Evolutionary conservation across 805 yeast genomes (phyloP), one percentile per base, ranked within the genome.

Genomic region (Nakazawaea ambrosiae): DNA sequence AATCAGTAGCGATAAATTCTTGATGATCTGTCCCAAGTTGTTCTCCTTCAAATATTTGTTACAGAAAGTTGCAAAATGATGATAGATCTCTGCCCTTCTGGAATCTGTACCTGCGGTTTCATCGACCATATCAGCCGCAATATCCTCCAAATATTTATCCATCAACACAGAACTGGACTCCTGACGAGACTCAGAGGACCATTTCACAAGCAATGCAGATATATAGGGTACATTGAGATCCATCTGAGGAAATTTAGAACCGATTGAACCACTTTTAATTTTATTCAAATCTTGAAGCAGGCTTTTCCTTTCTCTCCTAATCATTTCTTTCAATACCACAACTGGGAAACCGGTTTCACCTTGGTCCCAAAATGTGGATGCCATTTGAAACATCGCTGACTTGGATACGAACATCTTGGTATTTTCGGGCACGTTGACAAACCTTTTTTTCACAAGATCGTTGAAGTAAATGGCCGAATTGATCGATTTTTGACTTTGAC

Each of bases 161-260:
- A 79, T 68, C 1, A 89, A 75, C 3, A 59, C 60, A 1, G 70
- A 63, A 0, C 87, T 73, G 9, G 78, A 64, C 41, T 81, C 94
- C 43, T 78, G 80, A 26, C 82, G 69, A 0, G 94, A 81, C 33
- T 68, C 73, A 0, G 85, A 68, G 25, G 76, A 58, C 96, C 96
- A 88, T 33, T 72, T 66, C 0, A 79, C 79, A 27, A 82, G 47
- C 5, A 54, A 47, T 10, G 67, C 66, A 46, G 47, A 73, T 45
- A 57, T 49, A 45, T 4, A 64, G 2, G 42, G 40, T 18, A 38
- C 27, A 30, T 55, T 50, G 15, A 60, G 40, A 7, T 44, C 40
- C 27, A 57, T 40, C 6, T 36, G 39, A 4, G 45, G 41, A 14
- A 50, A 31, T 1, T 55, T 51, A 3, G 50, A 36, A 28, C 10